phyloP scores from a whole-genome alignment of 179 eudicot genomes.

The Amaranthus tricolor region DNA sequence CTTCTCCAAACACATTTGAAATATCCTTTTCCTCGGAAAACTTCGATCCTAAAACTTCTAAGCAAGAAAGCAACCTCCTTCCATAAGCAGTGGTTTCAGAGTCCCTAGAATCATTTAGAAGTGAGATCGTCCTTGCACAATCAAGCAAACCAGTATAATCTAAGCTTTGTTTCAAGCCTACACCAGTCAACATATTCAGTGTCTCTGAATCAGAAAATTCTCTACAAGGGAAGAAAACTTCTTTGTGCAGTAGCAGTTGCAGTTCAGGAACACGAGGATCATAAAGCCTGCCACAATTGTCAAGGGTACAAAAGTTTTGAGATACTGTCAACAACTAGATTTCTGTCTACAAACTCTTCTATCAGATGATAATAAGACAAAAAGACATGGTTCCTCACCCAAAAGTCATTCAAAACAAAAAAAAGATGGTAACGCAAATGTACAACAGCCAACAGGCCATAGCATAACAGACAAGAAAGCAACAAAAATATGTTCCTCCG shows the following conservation, averaged over 20 bases:
- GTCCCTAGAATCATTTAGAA: slow-evolving; percentile 63
- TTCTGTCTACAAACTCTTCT: background rate
- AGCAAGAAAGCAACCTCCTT: slow-evolving; percentile 68
- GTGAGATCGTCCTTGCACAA: slow-evolving; percentile 84
- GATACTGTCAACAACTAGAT: background rate
- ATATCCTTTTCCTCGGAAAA: slow-evolving; percentile 44
- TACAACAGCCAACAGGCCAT: background rate
- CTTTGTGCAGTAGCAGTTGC: slow-evolving; percentile 60
- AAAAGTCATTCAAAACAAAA: background rate
- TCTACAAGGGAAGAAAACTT: slow-evolving; percentile 78
- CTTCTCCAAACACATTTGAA: slow-evolving; percentile 30
- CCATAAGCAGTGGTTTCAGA: slow-evolving; percentile 49
- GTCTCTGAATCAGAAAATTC: slow-evolving; percentile 68
- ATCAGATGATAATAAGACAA: background rate
- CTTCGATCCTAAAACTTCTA: slow-evolving; percentile 65
- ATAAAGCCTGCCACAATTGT: slow-evolving; percentile 62
- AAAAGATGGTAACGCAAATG: background rate
- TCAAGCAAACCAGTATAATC: slow-evolving; percentile 78
- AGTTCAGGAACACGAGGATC: slow-evolving; percentile 93
- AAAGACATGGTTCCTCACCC: background rate
- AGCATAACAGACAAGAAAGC: background rate
- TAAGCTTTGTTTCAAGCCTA: slow-evolving; percentile 76
- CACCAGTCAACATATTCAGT: slow-evolving; percentile 59
- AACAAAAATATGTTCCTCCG: background rate
- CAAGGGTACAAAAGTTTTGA: background rate